Evolutionary conservation across 2,329 filamentous ascomycete genomes (phyloP).

Genomic region (Paecilomyces sp.): DNA sequence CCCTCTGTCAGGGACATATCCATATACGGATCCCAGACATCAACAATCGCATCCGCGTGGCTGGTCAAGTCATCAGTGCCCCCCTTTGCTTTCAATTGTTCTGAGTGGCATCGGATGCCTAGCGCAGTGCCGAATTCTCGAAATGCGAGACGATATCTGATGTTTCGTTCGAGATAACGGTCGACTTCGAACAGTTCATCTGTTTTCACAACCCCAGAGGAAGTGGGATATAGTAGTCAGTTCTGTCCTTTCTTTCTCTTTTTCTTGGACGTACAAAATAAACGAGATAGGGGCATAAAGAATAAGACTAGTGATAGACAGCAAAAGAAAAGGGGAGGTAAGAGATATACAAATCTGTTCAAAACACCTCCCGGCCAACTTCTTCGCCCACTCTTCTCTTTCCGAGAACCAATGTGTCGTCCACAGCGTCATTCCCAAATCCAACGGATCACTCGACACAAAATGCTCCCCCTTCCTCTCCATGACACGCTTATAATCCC

Average conservation of each 20-base stretch:
- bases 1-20: constrained; percentile 23
- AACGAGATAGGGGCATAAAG: background rate
- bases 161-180: constrained; percentile 26
- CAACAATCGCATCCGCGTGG: constrained; percentile 28
- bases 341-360: constrained; percentile 27
- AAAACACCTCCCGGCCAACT: constrained; percentile 29
- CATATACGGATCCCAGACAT: constrained; percentile 33
- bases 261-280: background rate
- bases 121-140: constrained; percentile 50
- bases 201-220: constrained; percentile 4
- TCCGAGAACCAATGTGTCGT: constrained; percentile 45
- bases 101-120: constrained; percentile 37
- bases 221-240: background rate
- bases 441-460: constrained; percentile 45
- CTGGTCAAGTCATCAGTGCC: constrained; percentile 19
- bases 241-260: background rate
- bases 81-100: constrained; percentile 23
- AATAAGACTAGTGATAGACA: background rate
- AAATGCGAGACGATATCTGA: constrained; percentile 41
- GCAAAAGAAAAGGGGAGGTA: constrained; percentile 1
- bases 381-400: constrained; percentile 42
- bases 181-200: constrained; percentile 30
- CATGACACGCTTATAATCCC: constrained; percentile 46
- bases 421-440: constrained; percentile 56
- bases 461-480: constrained; percentile 35